Conservation (phyloP, 2,329 filamentous ascomycete species). For the Aureobasidium sp. region DNA sequence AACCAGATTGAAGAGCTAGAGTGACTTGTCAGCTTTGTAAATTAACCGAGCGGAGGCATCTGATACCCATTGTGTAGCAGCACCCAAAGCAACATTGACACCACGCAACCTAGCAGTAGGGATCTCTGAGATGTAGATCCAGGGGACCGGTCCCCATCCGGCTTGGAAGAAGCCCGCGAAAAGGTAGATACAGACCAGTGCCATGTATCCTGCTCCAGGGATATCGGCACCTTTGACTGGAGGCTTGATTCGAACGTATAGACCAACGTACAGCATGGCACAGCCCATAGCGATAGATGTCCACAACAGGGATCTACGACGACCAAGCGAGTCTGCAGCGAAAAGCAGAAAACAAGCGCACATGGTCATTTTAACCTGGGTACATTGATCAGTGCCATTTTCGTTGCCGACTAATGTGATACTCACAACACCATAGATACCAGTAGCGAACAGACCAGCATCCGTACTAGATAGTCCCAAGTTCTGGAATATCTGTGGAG, state of each 20-base stretch:
- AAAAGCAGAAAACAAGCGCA: conserved; percentile 62
- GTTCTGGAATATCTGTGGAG: conserved; percentile 59
- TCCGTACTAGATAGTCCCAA: conserved; percentile 54
- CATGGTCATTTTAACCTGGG: conserved; percentile 54
- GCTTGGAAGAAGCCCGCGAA: conserved; percentile 62
- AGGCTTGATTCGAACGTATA: conserved; percentile 58
- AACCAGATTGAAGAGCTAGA: conserved; percentile 67
- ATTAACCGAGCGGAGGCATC: background rate
- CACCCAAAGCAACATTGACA: conserved; percentile 61
- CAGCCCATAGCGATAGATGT: conserved; percentile 46
- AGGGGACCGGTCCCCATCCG: conserved; percentile 40
- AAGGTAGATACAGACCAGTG: conserved; percentile 64
- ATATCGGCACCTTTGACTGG: conserved; percentile 49
- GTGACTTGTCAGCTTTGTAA: background rate
- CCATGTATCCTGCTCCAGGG: conserved; percentile 61
- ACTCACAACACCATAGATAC: conserved; percentile 58
- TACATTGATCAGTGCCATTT: background rate
- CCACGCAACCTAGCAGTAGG: conserved; percentile 59
- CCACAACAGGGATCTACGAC: conserved; percentile 48
- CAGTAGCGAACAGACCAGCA: conserved; percentile 62
- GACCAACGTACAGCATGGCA: conserved; percentile 64
- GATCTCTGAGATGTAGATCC: conserved; percentile 67
- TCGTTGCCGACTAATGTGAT: too few species aligned
- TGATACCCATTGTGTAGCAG: conserved; percentile 50
- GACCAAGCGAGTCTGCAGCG: conserved; percentile 66